Evolutionary conservation across 441 rosid genomes (phyloP).

Genomic region (Daphne laureola): DNA sequence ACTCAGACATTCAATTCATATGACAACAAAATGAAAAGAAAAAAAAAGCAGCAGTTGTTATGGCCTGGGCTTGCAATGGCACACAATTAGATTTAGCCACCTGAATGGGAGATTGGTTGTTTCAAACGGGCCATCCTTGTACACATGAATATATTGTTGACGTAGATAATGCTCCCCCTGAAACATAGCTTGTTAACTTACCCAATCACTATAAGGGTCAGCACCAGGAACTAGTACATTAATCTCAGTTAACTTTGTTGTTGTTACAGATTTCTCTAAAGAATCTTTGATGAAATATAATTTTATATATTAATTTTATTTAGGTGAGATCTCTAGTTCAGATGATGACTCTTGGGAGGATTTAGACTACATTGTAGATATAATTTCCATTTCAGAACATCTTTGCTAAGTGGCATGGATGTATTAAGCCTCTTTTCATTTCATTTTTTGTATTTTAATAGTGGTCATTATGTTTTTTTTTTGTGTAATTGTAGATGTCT

Average conservation of each 20-base stretch:
- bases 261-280: slow-evolving; percentile 58
- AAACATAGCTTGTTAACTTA: slow-evolving; percentile 24
- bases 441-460: too few species aligned
- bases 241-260: slow-evolving; percentile 86
- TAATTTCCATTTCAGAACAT: too few species aligned
- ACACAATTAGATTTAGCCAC: slow-evolving; percentile 34
- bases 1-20: too few species aligned
- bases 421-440: too few species aligned
- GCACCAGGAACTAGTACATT: slow-evolving; percentile 78
- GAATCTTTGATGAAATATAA: slow-evolving; percentile 68
- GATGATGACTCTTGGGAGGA: too few species aligned
- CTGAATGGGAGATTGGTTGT: slow-evolving; percentile 78
- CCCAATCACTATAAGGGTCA: slow-evolving; percentile 62
- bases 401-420: too few species aligned
- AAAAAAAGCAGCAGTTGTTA: slow-evolving; percentile 10
- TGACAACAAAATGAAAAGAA: slow-evolving; percentile 4
- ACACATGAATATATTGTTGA: slow-evolving; percentile 57
- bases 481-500: too few species aligned
- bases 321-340: too few species aligned
- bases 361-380: too few species aligned
- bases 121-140: slow-evolving; percentile 54
- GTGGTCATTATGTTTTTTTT: too few species aligned
- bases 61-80: too few species aligned
- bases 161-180: slow-evolving; percentile 84
- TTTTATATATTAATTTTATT: too few species aligned